Conservation (phyloP, 441 rosid genomes). For the Raphanus hybrid region DNA sequence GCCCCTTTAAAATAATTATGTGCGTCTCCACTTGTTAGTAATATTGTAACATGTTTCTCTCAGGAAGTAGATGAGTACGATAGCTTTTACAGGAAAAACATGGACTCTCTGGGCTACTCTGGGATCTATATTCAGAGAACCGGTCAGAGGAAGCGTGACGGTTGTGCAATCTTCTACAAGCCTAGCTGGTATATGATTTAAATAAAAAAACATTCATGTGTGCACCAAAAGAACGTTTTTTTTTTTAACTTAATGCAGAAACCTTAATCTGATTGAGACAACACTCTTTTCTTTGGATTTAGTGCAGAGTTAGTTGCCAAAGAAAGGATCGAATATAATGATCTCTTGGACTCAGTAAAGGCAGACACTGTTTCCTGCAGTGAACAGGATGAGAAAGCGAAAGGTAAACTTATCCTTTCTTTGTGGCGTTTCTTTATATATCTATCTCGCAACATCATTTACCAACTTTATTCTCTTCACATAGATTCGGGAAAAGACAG, state of each 20-base stretch:
- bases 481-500: conserved; percentile 46
- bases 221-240: conserved; percentile 1
- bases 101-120: conserved; percentile 72
- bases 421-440: conserved; percentile 20
- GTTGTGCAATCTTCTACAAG: conserved; percentile 90
- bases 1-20: no score
- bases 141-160: conserved; percentile 83
- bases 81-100: conserved; percentile 66
- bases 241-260: not conserved
- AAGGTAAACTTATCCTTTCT: conserved; percentile 42
- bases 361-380: conserved; percentile 41
- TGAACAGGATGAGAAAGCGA: conserved; percentile 47
- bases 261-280: conserved; percentile 26
- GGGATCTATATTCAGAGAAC: conserved; percentile 80
- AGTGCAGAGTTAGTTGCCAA: conserved; percentile 83
- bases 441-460: conserved; percentile 49
- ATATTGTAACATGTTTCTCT: conserved; percentile 14
- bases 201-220: not conserved
- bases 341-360: conserved; percentile 62
- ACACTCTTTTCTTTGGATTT: conserved; percentile 40
- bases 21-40: no score
- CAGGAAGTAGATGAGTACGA: conserved; percentile 94
- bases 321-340: conserved; percentile 88
- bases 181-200: conserved; percentile 53
- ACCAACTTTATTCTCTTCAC: conserved; percentile 31